Percentiles rank a stretch among this genome's conserved stretches.
These are phyloP conservation scores for Viridothelium virens DNA, from an alignment of 495 filamentous ascomycete genomes.

Conservation along the genomic window DNA sequence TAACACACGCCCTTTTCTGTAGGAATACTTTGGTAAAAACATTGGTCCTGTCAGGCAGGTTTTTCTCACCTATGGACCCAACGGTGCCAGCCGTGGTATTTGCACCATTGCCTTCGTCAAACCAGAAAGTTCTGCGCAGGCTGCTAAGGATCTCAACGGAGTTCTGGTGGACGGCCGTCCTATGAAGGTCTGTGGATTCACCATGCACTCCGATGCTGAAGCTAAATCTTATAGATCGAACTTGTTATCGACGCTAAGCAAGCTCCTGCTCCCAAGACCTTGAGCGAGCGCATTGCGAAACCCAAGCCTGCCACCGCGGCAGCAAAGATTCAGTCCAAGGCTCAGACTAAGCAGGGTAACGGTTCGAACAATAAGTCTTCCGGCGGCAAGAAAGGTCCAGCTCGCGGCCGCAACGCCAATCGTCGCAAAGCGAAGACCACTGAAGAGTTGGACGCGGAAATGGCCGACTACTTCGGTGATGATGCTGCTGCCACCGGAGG, in stretches of 20 bases:
- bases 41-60: conserved; percentile 84
- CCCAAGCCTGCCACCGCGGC: conserved; percentile 30
- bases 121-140: conserved; percentile 68
- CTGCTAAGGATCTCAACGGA: conserved; percentile 72
- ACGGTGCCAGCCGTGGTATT: conserved; percentile 81
- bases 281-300: conserved; percentile 71
- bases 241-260: conserved; percentile 72
- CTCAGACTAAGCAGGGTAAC: conserved; percentile 63
- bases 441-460: conserved; percentile 88
- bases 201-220: background rate
- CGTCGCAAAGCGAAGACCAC: conserved; percentile 80
- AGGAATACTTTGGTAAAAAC: conserved; percentile 92
- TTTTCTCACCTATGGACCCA: conserved; percentile 83
- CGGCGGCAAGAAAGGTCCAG: conserved; percentile 27
- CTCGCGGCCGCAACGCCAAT: conserved; percentile 44
- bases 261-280: conserved; percentile 59
- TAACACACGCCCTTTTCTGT: conserved; percentile 40
- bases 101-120: conserved; percentile 73
- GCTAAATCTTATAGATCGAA: conserved; percentile 57
- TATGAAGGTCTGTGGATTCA: conserved; percentile 61
- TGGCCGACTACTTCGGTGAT: conserved; percentile 78
- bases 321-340: conserved; percentile 55
- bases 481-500: conserved; percentile 36
- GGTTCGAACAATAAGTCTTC: conserved; percentile 28
- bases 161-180: conserved; percentile 80